phyloP scores from a whole-genome alignment of 306 rosid species.

The Sechiopsis laciniata region DNA sequence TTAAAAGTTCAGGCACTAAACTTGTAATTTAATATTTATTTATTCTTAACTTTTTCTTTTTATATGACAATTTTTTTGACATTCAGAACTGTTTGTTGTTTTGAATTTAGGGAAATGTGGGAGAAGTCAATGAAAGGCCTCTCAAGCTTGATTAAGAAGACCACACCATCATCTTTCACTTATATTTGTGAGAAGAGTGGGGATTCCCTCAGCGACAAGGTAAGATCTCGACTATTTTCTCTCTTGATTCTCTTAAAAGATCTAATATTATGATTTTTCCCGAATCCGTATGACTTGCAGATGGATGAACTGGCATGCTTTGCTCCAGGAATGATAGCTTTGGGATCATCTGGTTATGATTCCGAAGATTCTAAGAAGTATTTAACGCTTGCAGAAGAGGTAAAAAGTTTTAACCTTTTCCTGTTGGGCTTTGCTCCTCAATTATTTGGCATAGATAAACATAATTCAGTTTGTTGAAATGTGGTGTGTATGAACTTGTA shows the following conservation, averaged over 20 bases:
- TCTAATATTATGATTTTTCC: conserved; percentile 16
- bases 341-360: conserved; percentile 85
- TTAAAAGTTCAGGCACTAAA: background rate
- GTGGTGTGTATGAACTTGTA: too few species aligned
- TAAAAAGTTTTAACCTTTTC: conserved; percentile 19
- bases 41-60: background rate
- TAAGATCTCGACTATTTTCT: conserved; percentile 29
- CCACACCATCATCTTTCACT: conserved; percentile 88
- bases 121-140: conserved; percentile 94
- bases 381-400: conserved; percentile 91
- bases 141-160: conserved; percentile 58
- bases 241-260: conserved; percentile 8
- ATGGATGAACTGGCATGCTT: conserved; percentile 99
- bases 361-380: conserved; percentile 62
- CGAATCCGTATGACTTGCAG: conserved; percentile 43
- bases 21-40: background rate
- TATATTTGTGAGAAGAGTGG: conserved; percentile 96
- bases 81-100: conserved; percentile 24
- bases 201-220: conserved; percentile 68
- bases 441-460: background rate
- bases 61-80: conserved; percentile 19
- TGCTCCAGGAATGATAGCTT: conserved; percentile 98
- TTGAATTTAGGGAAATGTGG: conserved; percentile 92
- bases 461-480: background rate
- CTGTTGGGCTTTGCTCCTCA: background rate